phyloP scores from a whole-genome alignment of 352 stramenopile species.

The Globisporangium paroecandrum region DNA sequence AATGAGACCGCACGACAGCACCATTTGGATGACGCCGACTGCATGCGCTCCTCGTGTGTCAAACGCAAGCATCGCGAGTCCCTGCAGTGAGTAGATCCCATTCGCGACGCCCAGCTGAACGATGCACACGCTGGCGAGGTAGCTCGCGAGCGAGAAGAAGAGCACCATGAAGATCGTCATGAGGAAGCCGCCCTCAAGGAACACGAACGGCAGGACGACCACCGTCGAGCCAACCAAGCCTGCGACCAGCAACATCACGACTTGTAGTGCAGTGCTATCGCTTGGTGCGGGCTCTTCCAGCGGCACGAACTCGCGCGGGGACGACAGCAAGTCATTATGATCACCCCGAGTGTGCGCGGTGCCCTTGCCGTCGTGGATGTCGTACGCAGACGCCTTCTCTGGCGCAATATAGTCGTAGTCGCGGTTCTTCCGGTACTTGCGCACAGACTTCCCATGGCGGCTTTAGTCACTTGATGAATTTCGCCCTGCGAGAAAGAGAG shows the following conservation, averaged over 20 bases:
- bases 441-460: conserved; percentile 34
- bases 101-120: conserved; percentile 44
- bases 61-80: conserved; percentile 44
- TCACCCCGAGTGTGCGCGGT: conserved; percentile 10
- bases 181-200: conserved; percentile 43
- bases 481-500: neutral
- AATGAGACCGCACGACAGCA: conserved; percentile 34
- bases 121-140: conserved; percentile 27
- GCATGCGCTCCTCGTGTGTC: conserved; percentile 26
- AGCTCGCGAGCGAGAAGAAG: conserved; percentile 32
- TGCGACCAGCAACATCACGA: conserved; percentile 34
- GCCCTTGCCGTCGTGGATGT: conserved; percentile 33
- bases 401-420: conserved; percentile 26
- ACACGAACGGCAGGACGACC: conserved; percentile 37
- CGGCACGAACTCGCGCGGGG: conserved; percentile 39
- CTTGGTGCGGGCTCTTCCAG: conserved; percentile 38
- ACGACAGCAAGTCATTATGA: conserved; percentile 45
- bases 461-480: neutral
- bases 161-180: conserved; percentile 34
- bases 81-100: conserved; percentile 54
- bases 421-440: conserved; percentile 36
- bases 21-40: conserved; percentile 32
- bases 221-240: conserved; percentile 35
- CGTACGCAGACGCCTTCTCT: conserved; percentile 30
- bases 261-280: conserved; percentile 26